These are phyloP conservation scores for Coemansia furcata DNA, from an alignment of 192 early-diverging fungal genomes.

Conservation along the genomic window DNA sequence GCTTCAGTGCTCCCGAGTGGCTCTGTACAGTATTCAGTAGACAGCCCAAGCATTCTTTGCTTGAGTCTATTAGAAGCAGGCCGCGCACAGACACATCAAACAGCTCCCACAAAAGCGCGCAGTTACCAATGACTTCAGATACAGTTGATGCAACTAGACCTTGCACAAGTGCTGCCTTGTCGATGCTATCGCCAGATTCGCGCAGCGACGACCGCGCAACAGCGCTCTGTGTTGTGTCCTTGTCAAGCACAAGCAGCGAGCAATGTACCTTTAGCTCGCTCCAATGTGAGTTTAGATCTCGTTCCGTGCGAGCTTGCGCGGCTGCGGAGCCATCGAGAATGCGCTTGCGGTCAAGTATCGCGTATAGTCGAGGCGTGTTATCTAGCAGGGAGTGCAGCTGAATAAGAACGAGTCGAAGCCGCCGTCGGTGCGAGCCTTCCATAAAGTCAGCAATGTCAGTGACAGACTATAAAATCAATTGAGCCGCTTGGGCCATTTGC, in stretches of 20 bases:
- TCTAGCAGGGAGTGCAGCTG: slow-evolving; percentile 40
- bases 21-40: slow-evolving; percentile 1
- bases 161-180: slow-evolving; percentile 10
- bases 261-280: slow-evolving; percentile 35
- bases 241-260: slow-evolving; percentile 36
- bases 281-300: slow-evolving; percentile 39
- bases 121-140: slow-evolving; percentile 13
- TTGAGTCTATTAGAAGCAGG: slow-evolving; percentile 25
- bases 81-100: slow-evolving; percentile 35
- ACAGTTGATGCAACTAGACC: slow-evolving; percentile 15
- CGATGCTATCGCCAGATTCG: not conserved
- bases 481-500: not conserved
- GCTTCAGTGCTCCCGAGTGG: slow-evolving; percentile 3
- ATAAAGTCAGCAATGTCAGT: slow-evolving; percentile 40
- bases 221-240: slow-evolving; percentile 14
- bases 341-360: slow-evolving; percentile 27
- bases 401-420: slow-evolving; percentile 35
- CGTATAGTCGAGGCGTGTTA: slow-evolving; percentile 34
- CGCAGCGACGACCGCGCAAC: slow-evolving; percentile 8
- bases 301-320: slow-evolving; percentile 27
- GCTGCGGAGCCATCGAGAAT: slow-evolving; percentile 15
- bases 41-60: slow-evolving; percentile 6
- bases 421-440: slow-evolving; percentile 27
- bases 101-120: slow-evolving; percentile 33
- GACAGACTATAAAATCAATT: slow-evolving; percentile 17